Base-by-base conservation (phyloP, 768 basidiomycete species). In the Collybia sp. region DNA sequence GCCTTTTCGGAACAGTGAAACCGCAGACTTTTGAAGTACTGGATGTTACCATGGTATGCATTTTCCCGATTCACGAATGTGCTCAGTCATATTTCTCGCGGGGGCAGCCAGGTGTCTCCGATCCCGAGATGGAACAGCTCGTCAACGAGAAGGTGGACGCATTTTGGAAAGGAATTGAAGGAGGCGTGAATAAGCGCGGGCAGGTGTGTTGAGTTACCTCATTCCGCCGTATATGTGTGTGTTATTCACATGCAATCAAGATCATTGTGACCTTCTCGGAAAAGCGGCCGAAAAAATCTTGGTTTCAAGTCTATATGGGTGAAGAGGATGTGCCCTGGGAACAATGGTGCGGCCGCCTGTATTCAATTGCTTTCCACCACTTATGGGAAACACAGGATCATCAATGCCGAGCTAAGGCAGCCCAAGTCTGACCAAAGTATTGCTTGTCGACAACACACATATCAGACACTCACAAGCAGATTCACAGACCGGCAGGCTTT, bases 281-380 rank as follows among this genome's bases (percentile, higher is more conserved):
- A 60, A 86, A 83, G 60, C 75, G 79, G 40, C 77, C 79, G 9
- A 85, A 83, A 64, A 91, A 88, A 63, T 76, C 79, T 12, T 90
- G 88, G 88, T 87, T 89, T 54, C 75, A 75, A 43, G 77, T 79
- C 10, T 82, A 82, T 34, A 71, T 75, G 53, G 82, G 76, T 1
- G 85, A 92, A 65, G 89, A 92, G 58, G 87, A 91, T 18, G 79
- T 90, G 12, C 80, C 88, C 43, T 92, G 89, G 89, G 90, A 92
- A 60, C 82, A 88, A 64, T 92, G 89, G 89, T 88, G 11, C 5
- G 69, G 45, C 30, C 46, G 11, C 13, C 25, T 40, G 18, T 40
- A 8, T 36, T 45, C 18, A 3, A 8, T 11, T 43, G 25, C 39
- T 40, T 34, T 43, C 9, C 19, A 11, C 36, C 13, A 35, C 48